Base-by-base conservation (phyloP, 306 rosid genomes). In the Cicer judaicum region DNA sequence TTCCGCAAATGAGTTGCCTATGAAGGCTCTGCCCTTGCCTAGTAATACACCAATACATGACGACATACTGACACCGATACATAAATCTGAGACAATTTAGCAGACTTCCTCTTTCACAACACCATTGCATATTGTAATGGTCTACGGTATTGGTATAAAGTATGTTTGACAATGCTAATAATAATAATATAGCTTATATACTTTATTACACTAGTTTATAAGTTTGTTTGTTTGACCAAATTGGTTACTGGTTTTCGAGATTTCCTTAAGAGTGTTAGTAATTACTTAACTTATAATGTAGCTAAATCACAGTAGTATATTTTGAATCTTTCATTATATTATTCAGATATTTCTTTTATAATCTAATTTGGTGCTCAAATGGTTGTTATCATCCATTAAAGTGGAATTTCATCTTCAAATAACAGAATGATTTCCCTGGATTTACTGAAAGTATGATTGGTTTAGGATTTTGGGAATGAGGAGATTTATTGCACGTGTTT, bases 1-100 rank as follows among this genome's bases (percentile, higher is more conserved):
- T 18, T 78, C 87, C 13, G 62, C 70, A 49, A 72, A 72, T 11
- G 88, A 81, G 86, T 53, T 62, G 70, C 71, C 89, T 2, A 53
- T 49, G 63, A 91, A 82, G 81, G 88, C 92, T 81, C 84, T 93
- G 70, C 97, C 97, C 62, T 73, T 86, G 16, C 86, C 90, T 9
- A 75, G 82, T 67, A 75, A 85, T 59, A 64, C 80, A 21, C 78
- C 78, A 67, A 80, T 66, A 76, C 69, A 81, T 11, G 77, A 77
- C 56, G 36, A 29, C 36, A 29, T 29, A 29, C 36, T 5, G 36
- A 46, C 64, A 62, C 67, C 85, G 34, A 55, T 73, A 49, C 73
- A 39, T 18, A 60, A 69, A 62, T 72, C 80, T 67, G 39, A 41
- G 68, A 56, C 67, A 44, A 78, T 60, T 71, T 44, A 64, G 75